Evolutionary conservation across 441 rosid genomes (phyloP), one percentile per base, ranked within the genome.

Genomic region (Aquilaria agallochum): DNA sequence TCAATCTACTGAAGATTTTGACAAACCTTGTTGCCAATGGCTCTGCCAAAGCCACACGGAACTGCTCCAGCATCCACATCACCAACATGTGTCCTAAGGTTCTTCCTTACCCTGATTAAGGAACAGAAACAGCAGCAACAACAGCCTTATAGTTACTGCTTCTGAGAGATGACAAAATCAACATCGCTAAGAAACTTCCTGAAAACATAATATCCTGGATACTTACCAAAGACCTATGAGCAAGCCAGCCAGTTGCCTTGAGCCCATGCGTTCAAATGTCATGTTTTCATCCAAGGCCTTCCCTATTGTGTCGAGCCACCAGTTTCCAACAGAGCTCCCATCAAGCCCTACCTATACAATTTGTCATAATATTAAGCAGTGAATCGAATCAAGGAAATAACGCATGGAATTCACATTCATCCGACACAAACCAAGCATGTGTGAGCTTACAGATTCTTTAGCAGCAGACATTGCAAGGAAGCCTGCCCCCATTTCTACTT

Each of bases 401-500:
- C 8, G 32, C 58, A 13, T 40, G 13, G 2, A 45, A 63, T 55
- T 52, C 36, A 63, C 61, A 47, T 49, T 53, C 9, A 45, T 9
- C 48, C 27, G 54, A 56, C 56, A 46, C 13, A 14, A 31, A 33
- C 47, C 49, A 47, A 31, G 36, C 10, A 42, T 53, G 13, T 31
- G 40, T 6, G 13, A 42, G 53, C 98, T 85, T 79, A 95, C 99
- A 58, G 99, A 85, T 87, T 95, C 99, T 81, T 92, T 95, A 47
- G 99, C 99, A 4, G 99, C 99, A 33, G 99, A 95, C 98, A 95
- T 92, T 45, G 99, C 99, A 49, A 95, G 92, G 75, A 95, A 95
- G 33, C 98, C 98, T 12, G 99, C 98, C n/a, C 99, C 98, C 99
- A 95, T 95, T 60, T 95, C 99, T 51, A 95, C 97, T 74, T 95